A percentile compares a stretch with the other conserved stretches of the same genome.
These are phyloP conservation scores for Trichoderma erinaceum DNA, from an alignment of 495 filamentous ascomycete genomes.

Conservation along the genomic window DNA sequence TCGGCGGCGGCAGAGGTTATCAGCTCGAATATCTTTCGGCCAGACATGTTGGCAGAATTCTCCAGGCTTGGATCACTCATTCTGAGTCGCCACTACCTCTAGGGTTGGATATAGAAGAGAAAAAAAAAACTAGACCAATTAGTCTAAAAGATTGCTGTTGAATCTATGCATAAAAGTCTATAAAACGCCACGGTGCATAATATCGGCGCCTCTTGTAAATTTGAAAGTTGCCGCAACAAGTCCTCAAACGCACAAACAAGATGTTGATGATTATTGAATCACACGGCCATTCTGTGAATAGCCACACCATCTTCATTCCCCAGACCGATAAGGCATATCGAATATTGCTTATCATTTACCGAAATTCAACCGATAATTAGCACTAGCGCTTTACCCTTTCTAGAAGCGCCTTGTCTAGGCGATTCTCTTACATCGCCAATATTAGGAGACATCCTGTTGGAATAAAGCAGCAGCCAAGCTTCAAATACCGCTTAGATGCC, in stretches of 20 bases:
- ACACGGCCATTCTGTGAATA: not conserved
- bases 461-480: not conserved
- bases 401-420: no score
- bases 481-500: not conserved
- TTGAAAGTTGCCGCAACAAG: not conserved
- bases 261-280: not conserved
- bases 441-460: no score
- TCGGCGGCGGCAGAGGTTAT: constrained; percentile 30
- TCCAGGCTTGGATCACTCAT: constrained; percentile 2
- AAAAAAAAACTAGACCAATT: not conserved
- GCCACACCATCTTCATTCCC: not conserved
- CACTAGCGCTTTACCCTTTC: not conserved
- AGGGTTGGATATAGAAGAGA: not conserved
- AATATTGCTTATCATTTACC: not conserved
- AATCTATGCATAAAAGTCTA: not conserved
- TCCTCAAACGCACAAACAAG: not conserved
- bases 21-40: constrained; percentile 37
- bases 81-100: not conserved
- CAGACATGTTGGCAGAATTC: constrained; percentile 8
- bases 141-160: not conserved
- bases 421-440: no score
- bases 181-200: not conserved
- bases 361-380: not conserved
- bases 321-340: no score
- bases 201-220: not conserved